Evolutionary conservation across 345 rosid species (phyloP).

Genomic region (Melaleuca quinquenervia): DNA sequence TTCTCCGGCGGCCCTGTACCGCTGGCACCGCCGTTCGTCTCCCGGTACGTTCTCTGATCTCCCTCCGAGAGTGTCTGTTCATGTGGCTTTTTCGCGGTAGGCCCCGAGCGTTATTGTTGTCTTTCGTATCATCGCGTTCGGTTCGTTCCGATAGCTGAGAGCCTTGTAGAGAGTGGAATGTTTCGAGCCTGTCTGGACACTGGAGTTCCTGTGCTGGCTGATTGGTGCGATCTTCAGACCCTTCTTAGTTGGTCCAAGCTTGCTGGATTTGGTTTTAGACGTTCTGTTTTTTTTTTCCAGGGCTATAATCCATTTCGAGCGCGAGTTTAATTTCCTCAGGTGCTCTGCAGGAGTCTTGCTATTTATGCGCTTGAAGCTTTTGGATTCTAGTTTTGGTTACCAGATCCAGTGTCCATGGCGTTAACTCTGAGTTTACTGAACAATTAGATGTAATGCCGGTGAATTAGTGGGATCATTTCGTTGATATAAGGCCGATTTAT

Average conservation of each 20-base stretch:
- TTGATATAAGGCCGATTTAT: neutral
- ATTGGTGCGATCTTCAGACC: neutral
- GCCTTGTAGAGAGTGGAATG: neutral
- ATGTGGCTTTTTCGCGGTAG: neutral
- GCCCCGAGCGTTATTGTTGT: neutral
- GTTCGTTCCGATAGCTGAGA: neutral
- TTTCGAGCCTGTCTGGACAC: neutral
- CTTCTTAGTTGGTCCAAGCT: neutral
- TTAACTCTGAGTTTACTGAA: neutral
- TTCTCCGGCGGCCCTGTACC: neutral
- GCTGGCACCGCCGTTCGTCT: neutral
- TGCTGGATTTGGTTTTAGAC: neutral
- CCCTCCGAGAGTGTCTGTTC: neutral
- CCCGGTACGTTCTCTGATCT: neutral
- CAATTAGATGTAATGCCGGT: neutral
- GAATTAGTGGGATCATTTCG: neutral
- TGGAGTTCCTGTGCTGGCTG: neutral
- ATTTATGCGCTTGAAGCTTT: neutral
- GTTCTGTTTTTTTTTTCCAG: neutral
- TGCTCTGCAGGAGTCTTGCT: neutral
- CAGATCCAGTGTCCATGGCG: neutral
- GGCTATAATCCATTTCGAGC: neutral
- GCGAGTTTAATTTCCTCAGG: neutral
- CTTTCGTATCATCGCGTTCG: neutral
- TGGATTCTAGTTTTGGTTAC: neutral